A percentile compares a stretch with the other conserved stretches of the same genome.
These are phyloP conservation scores for Lichtheimia hyalospora DNA, from an alignment of 371 early-diverging fungal species.

Conservation along the genomic window DNA sequence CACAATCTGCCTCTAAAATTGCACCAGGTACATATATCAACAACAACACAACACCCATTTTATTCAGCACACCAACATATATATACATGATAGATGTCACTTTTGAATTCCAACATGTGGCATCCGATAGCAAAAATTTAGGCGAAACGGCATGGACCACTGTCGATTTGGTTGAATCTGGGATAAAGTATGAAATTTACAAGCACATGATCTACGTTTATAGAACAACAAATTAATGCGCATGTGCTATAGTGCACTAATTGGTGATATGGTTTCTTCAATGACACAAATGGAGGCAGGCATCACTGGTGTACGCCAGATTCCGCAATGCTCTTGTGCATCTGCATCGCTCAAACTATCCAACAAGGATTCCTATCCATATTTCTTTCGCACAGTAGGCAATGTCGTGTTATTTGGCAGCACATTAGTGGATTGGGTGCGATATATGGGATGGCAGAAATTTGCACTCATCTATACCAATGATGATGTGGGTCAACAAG, in stretches of 20 bases:
- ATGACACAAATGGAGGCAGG: slow-evolving; percentile 37
- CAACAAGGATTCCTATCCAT: slow-evolving; percentile 34
- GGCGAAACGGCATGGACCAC: slow-evolving; percentile 34
- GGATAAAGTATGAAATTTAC: slow-evolving; percentile 24
- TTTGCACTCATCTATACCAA: slow-evolving; percentile 41
- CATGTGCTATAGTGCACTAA: slow-evolving; percentile 27
- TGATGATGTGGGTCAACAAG: slow-evolving; percentile 38
- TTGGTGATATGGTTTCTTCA: slow-evolving; percentile 38
- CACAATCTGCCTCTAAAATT: slow-evolving; percentile 12
- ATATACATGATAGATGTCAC: slow-evolving; percentile 24
- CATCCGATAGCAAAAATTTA: slow-evolving; percentile 22
- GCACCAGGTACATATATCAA: slow-evolving; percentile 20
- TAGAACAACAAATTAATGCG: background rate
- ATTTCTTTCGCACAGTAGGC: slow-evolving; percentile 42
- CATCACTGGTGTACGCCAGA: slow-evolving; percentile 29
- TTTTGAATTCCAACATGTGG: slow-evolving; percentile 28
- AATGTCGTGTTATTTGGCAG: slow-evolving; percentile 28
- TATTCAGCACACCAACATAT: background rate
- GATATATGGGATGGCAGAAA: slow-evolving; percentile 34
- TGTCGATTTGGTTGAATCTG: slow-evolving; percentile 26
- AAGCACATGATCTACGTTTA: background rate
- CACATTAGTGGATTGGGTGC: slow-evolving; percentile 34
- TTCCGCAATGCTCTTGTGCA: slow-evolving; percentile 45
- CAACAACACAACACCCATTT: background rate
- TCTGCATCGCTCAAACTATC: slow-evolving; percentile 29